phyloP scores from a whole-genome alignment of 1,284 basidiomycete species.

The Peniophora sp. region DNA sequence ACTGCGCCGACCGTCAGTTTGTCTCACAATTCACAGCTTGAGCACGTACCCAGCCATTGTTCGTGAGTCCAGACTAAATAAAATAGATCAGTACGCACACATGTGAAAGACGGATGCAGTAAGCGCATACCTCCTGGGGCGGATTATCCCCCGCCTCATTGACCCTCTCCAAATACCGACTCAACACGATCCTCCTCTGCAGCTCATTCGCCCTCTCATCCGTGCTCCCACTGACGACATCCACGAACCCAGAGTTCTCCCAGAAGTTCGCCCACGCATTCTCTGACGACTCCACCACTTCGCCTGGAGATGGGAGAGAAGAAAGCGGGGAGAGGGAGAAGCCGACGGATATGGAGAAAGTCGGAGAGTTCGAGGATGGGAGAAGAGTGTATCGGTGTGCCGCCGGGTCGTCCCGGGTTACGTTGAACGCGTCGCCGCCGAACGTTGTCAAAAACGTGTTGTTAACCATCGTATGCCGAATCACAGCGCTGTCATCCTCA shows the following conservation, averaged over 20 bases:
- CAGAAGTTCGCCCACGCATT: constrained; percentile 40
- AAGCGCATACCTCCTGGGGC: constrained; percentile 45
- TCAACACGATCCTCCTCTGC: constrained; percentile 48
- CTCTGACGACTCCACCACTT: constrained; percentile 27
- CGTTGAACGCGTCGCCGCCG: constrained; percentile 29
- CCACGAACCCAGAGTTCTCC: constrained; percentile 42
- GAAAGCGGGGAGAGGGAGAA: constrained; percentile 26
- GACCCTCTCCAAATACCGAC: constrained; percentile 48
- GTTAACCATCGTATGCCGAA: constrained; percentile 34
- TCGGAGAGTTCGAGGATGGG: constrained; percentile 5
- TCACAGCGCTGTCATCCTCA: constrained; percentile 23
- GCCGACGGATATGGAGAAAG: constrained; percentile 4
- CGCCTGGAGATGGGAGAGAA: constrained; percentile 14
- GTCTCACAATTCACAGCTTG: too few species aligned
- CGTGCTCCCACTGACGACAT: constrained; percentile 39
- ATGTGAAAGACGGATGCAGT: background rate
- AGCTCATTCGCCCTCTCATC: constrained; percentile 46
- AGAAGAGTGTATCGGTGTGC: constrained; percentile 39
- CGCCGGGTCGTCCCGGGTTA: constrained; percentile 31
- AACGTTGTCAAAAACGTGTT: constrained; percentile 38
- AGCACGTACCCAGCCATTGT: constrained; percentile 45
- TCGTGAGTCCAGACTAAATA: constrained; percentile 44
- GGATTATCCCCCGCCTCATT: constrained; percentile 51
- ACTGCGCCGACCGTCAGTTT: constrained; percentile 15
- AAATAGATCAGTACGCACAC: background rate